Evolutionary conservation across 768 basidiomycete genomes (phyloP).

Genomic region (Tulasnella sp.): DNA sequence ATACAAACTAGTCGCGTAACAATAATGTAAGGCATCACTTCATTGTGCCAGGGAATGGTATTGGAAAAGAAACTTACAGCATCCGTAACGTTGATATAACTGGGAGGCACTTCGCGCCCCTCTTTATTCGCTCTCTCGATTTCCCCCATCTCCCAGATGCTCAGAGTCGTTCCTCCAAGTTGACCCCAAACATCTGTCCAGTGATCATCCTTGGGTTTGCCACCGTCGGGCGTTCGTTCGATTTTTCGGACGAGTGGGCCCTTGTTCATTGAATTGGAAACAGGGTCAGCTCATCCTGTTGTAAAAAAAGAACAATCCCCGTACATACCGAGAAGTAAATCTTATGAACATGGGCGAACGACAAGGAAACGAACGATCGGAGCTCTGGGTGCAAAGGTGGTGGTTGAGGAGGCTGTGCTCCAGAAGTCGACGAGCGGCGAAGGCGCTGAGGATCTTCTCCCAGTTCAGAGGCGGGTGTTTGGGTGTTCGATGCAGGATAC

Average conservation of each 20-base stretch:
- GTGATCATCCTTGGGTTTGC: slow-evolving; percentile 64
- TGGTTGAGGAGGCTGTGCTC: slow-evolving; percentile 12
- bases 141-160: slow-evolving; percentile 85
- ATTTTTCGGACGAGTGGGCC: slow-evolving; percentile 65
- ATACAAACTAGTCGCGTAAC: slow-evolving; percentile 49
- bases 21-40: background rate
- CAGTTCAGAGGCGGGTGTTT: background rate
- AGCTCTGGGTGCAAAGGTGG: slow-evolving; percentile 24
- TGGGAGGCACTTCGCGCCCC: slow-evolving; percentile 75
- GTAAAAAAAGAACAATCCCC: background rate
- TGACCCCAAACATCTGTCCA: slow-evolving; percentile 88
- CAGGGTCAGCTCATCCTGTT: background rate
- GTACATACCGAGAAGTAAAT: slow-evolving; percentile 62
- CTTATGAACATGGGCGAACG: slow-evolving; percentile 53
- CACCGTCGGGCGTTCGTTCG: slow-evolving; percentile 71
- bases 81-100: slow-evolving; percentile 82
- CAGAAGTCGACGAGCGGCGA: slow-evolving; percentile 3
- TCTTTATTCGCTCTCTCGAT: slow-evolving; percentile 75
- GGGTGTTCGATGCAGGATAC: background rate
- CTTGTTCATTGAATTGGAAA: background rate
- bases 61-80: slow-evolving; percentile 54
- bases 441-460: background rate
- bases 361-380: slow-evolving; percentile 21
- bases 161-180: slow-evolving; percentile 79
- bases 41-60: too few relatives aligned